Percentiles rank a stretch among this genome's conserved stretches.
These are phyloP conservation scores for Chytriomyces sp. DNA, from an alignment of 192 early-diverging fungal genomes.

Conservation along the genomic window DNA sequence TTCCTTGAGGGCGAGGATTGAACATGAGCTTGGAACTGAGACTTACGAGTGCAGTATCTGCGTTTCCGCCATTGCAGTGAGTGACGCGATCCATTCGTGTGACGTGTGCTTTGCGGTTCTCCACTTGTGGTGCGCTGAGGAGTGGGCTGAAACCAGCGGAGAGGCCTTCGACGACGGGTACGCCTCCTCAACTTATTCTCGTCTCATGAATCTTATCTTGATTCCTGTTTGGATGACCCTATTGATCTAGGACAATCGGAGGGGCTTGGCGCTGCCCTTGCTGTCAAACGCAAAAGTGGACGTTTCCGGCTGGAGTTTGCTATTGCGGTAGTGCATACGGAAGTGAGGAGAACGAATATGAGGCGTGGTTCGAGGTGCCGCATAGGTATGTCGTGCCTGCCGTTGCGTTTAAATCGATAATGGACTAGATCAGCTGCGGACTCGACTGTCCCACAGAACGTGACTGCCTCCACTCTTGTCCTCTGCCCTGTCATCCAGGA, in stretches of 20 bases:
- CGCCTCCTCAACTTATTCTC: too few species aligned
- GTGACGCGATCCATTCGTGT: constrained; percentile 81
- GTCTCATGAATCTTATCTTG: too few species aligned
- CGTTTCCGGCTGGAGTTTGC: constrained; percentile 8
- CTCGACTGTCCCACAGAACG: neutral
- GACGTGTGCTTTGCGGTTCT: constrained; percentile 84
- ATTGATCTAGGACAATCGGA: neutral
- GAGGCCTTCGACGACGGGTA: neutral
- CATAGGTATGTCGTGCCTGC: constrained; percentile 10
- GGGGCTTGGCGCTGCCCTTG: constrained; percentile 13
- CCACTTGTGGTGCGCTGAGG: constrained; percentile 80
- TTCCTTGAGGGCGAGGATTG: neutral
- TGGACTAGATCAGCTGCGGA: constrained; percentile 6
- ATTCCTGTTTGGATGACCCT: too few species aligned
- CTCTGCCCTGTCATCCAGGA: constrained; percentile 1
- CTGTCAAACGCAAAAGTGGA: neutral
- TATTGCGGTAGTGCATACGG: neutral
- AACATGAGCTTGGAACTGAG: constrained; percentile 60
- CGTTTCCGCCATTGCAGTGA: constrained; percentile 72
- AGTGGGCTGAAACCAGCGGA: constrained; percentile 60
- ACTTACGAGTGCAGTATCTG: constrained; percentile 96
- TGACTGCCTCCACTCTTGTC: constrained; percentile 1
- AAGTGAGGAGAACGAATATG: neutral
- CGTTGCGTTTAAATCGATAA: neutral
- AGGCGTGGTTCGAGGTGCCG: constrained; percentile 5